Percentiles rank a stretch among this genome's conserved stretches.
These are phyloP conservation scores for Onygenales sp. DNA, from an alignment of 2,329 filamentous ascomycete genomes.

Conservation along the genomic window DNA sequence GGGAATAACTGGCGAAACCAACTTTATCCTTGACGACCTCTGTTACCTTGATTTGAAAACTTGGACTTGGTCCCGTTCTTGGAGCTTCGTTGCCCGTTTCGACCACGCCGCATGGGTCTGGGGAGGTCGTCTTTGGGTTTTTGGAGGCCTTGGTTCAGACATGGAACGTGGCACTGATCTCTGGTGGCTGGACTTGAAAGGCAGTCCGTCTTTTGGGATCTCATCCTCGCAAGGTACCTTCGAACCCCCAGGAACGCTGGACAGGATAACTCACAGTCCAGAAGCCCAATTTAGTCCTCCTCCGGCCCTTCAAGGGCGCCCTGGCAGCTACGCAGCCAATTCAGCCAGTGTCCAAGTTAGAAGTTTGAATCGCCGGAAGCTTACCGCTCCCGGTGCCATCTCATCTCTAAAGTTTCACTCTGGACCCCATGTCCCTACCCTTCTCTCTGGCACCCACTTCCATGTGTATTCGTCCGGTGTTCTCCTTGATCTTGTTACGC, in stretches of 20 bases:
- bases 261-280: slow-evolving; percentile 29
- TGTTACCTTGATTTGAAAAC: slow-evolving; percentile 96
- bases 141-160: slow-evolving; percentile 85
- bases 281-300: slow-evolving; percentile 24
- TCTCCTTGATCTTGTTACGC: slow-evolving; percentile 87
- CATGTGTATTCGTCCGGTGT: slow-evolving; percentile 91
- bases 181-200: slow-evolving; percentile 95
- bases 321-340: slow-evolving; percentile 60
- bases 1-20: slow-evolving; percentile 89
- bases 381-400: slow-evolving; percentile 71
- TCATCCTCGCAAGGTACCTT: slow-evolving; percentile 49
- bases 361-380: slow-evolving; percentile 40
- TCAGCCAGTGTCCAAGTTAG: slow-evolving; percentile 52
- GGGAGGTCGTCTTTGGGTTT: slow-evolving; percentile 89
- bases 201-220: slow-evolving; percentile 73
- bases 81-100: slow-evolving; percentile 90
- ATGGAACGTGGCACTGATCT: slow-evolving; percentile 96
- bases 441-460: slow-evolving; percentile 87
- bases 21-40: slow-evolving; percentile 87
- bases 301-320: slow-evolving; percentile 27
- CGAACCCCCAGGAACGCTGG: slow-evolving; percentile 28
- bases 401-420: slow-evolving; percentile 85
- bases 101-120: slow-evolving; percentile 94
- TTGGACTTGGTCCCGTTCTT: slow-evolving; percentile 92
- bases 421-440: slow-evolving; percentile 74